Conservation (phyloP, 495 filamentous ascomycete species). For the Penicillium lividum region DNA sequence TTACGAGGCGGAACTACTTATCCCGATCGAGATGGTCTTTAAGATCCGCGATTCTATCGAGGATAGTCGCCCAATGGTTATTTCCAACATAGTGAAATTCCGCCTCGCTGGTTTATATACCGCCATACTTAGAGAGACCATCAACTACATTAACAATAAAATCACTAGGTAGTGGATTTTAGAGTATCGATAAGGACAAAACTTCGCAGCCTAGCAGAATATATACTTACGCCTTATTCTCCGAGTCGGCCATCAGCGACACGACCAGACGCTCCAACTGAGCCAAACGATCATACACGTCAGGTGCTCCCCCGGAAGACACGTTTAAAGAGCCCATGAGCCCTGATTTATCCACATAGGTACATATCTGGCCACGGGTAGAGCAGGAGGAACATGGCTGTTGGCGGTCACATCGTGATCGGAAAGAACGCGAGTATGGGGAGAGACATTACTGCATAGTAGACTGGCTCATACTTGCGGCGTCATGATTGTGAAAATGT, state of each 20-base stretch:
- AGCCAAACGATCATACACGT: conserved; percentile 23
- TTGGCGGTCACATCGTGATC: conserved; percentile 25
- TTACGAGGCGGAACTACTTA: conserved; percentile 23
- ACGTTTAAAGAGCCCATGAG: conserved; percentile 7
- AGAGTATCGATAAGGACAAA: too few relatives aligned
- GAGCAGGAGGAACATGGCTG: not conserved
- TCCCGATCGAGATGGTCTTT: conserved; percentile 34
- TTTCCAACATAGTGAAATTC: conserved; percentile 26
- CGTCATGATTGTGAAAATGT: not conserved
- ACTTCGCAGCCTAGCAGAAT: not conserved
- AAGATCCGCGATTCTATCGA: conserved; percentile 33
- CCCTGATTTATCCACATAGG: conserved; percentile 17
- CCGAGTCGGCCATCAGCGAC: conserved; percentile 28
- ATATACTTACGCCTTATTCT: conserved; percentile 1
- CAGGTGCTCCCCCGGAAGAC: conserved; percentile 7
- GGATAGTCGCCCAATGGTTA: conserved; percentile 32
- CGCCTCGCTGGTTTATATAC: conserved; percentile 28
- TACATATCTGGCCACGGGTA: conserved; percentile 16
- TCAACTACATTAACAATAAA: too few relatives aligned
- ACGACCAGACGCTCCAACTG: conserved; percentile 24
- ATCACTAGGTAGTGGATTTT: too few relatives aligned
- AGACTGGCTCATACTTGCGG: conserved; percentile 1
- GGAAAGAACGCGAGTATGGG: conserved; percentile 3
- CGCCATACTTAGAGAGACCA: conserved; percentile 31
- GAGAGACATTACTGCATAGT: not conserved